These are phyloP conservation scores for Drechslera avenae DNA, from an alignment of 2,329 filamentous ascomycete genomes.

Conservation along the genomic window DNA sequence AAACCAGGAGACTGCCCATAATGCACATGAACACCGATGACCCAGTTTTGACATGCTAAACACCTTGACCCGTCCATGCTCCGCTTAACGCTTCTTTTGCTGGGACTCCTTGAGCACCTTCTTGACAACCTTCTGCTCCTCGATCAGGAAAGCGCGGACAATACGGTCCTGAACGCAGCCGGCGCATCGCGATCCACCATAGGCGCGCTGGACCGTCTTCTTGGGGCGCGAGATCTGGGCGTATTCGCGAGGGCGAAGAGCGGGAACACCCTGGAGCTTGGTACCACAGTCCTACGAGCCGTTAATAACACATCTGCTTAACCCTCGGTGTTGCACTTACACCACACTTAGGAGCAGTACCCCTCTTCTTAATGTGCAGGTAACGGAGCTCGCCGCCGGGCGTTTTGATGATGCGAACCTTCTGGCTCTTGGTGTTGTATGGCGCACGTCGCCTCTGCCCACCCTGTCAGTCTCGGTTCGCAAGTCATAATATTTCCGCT, in stretches of 20 bases:
- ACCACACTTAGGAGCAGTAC: conserved; percentile 91
- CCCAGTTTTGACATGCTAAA: conserved; percentile 46
- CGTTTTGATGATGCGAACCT: conserved; percentile 76
- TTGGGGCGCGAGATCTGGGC: conserved; percentile 95
- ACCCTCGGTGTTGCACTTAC: conserved; percentile 33
- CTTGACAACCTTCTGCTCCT: conserved; percentile 99
- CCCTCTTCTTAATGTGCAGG: conserved; percentile 99
- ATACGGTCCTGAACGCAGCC: conserved; percentile 99
- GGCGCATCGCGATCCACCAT: conserved; percentile 95
- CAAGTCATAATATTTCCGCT: conserved; percentile 7
- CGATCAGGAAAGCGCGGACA: conserved; percentile 97
- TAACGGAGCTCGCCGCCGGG: conserved; percentile 94
- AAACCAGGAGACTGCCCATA: conserved; percentile 49
- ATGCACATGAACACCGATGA: conserved; percentile 51
- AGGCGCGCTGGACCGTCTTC: conserved; percentile 99
- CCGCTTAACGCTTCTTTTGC: conserved; percentile 67
- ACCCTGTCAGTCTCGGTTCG: conserved; percentile 36
- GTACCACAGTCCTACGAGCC: conserved; percentile 84
- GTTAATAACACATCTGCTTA: conserved; percentile 17
- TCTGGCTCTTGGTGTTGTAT: conserved; percentile 99
- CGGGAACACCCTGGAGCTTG: conserved; percentile 97
- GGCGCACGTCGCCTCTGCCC: conserved; percentile 60
- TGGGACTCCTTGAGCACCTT: conserved; percentile 99
- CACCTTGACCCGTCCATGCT: conserved; percentile 30
- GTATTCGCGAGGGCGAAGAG: conserved; percentile 98